Percentiles rank a stretch among this genome's conserved stretches.
These are phyloP conservation scores for Penicillium cataractarum DNA, from an alignment of 495 filamentous ascomycete species.

Conservation along the genomic window DNA sequence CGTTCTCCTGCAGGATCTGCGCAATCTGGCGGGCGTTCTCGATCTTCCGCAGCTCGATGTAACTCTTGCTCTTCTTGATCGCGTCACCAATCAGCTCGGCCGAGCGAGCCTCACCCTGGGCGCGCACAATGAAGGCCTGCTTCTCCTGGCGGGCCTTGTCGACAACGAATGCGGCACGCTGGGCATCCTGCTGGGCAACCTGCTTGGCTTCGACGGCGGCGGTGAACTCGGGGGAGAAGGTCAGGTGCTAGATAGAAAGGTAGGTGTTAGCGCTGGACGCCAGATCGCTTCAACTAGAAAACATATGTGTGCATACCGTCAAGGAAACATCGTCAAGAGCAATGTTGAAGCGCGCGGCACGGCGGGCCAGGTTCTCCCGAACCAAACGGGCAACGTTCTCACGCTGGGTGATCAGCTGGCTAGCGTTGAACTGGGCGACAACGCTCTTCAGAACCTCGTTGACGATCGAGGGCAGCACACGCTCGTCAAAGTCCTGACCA, in stretches of 20 bases:
- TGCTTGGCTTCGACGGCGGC: constrained; percentile 99
- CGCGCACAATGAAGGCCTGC: constrained; percentile 97
- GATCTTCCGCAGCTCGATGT: constrained; percentile 95
- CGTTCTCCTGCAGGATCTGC: constrained; percentile 75
- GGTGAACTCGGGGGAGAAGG: constrained; percentile 99
- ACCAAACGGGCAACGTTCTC: constrained; percentile 93
- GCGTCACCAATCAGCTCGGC: constrained; percentile 98
- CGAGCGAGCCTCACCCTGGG: constrained; percentile 98
- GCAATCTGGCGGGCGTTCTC: constrained; percentile 94
- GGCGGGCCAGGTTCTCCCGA: constrained; percentile 85
- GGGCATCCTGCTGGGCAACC: constrained; percentile 97
- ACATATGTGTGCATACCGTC: constrained; percentile 63
- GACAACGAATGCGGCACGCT: constrained; percentile 95
- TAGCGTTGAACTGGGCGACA: constrained; percentile 98
- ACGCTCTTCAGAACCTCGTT: constrained; percentile 99
- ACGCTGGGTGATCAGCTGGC: constrained; percentile 96
- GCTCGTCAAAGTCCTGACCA: constrained; percentile 94
- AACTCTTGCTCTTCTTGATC: constrained; percentile 97
- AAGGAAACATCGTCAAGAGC: constrained; percentile 95
- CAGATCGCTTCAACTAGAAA: background rate
- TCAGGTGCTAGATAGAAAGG: constrained; percentile 71
- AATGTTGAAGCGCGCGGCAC: constrained; percentile 96
- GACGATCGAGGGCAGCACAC: constrained; percentile 94
- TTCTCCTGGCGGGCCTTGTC: constrained; percentile 99
- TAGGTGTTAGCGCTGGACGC: constrained; percentile 21